Evolutionary conservation across 1,284 basidiomycete species (phyloP).

Genomic region (Melampsora medusae): DNA sequence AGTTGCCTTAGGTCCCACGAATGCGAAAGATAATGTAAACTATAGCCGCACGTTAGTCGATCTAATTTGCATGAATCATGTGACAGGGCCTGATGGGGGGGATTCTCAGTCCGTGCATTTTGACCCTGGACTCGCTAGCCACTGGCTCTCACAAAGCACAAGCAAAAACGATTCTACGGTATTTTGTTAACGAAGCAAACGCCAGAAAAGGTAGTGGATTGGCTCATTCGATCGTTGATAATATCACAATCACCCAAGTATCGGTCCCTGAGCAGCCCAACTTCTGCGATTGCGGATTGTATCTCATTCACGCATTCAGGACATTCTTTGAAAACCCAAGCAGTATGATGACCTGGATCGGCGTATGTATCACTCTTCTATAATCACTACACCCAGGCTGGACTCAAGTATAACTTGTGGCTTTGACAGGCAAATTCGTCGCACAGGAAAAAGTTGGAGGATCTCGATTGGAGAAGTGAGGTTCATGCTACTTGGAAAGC

Average conservation of each 20-base stretch:
- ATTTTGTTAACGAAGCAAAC: slow-evolving; percentile 73
- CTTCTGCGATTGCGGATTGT: slow-evolving; percentile 79
- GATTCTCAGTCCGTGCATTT: slow-evolving; percentile 60
- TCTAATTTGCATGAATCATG: background rate
- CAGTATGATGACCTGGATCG: slow-evolving; percentile 21
- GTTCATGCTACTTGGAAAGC: background rate
- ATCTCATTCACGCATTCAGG: slow-evolving; percentile 72
- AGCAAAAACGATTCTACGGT: slow-evolving; percentile 64
- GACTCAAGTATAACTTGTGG: background rate
- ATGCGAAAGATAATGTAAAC: slow-evolving; percentile 11
- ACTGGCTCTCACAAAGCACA: slow-evolving; percentile 68
- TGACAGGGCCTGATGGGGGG: background rate
- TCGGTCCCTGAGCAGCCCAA: slow-evolving; percentile 74
- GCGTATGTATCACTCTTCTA: background rate
- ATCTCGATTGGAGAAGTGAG: background rate
- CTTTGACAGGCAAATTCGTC: background rate
- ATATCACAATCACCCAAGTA: slow-evolving; percentile 54
- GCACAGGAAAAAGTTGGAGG: background rate
- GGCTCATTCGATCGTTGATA: slow-evolving; percentile 54
- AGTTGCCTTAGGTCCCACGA: slow-evolving; percentile 12
- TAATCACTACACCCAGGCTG: background rate
- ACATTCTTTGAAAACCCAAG: slow-evolving; percentile 66
- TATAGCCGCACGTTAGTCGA: background rate
- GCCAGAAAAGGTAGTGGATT: slow-evolving; percentile 64
- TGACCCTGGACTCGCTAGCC: slow-evolving; percentile 79